phyloP scores from a whole-genome alignment of 495 filamentous ascomycete species.

The Alectoria sarmentosa region DNA sequence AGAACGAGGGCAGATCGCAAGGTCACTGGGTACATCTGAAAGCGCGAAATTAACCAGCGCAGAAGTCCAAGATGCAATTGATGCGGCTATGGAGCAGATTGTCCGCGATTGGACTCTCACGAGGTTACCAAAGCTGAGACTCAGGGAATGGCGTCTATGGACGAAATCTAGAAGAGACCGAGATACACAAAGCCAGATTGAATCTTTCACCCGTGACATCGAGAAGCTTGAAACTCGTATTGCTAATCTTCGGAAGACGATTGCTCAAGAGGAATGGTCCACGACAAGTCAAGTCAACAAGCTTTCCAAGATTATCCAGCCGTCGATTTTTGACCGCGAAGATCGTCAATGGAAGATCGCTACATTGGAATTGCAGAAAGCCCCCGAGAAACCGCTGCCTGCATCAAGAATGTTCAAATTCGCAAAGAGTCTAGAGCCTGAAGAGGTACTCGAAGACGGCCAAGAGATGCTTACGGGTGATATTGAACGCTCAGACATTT shows the following conservation, averaged over 20 bases:
- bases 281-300: constrained; percentile 39
- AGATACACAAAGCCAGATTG: constrained; percentile 30
- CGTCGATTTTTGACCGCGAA: constrained; percentile 52
- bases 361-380: constrained; percentile 41
- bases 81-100: constrained; percentile 45
- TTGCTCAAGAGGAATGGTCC: constrained; percentile 45
- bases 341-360: constrained; percentile 47
- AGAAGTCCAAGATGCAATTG: constrained; percentile 45
- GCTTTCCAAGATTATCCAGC: constrained; percentile 52
- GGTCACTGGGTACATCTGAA: constrained; percentile 22
- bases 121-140: constrained; percentile 45
- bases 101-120: constrained; percentile 50
- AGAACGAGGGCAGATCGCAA: constrained; percentile 35
- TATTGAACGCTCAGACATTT: constrained; percentile 27
- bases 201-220: constrained; percentile 25
- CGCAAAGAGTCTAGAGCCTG: constrained; percentile 22
- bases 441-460: constrained; percentile 31
- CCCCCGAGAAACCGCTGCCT: constrained; percentile 41
- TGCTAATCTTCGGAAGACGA: constrained; percentile 40
- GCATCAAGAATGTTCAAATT: constrained; percentile 27
- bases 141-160: constrained; percentile 58
- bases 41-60: constrained; percentile 35
- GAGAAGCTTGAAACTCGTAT: constrained; percentile 42
- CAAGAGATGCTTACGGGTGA: constrained; percentile 33
- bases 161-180: constrained; percentile 35